Conservation (phyloP, 2,329 filamentous ascomycete species). For the Neocatenulostroma microsporum region DNA sequence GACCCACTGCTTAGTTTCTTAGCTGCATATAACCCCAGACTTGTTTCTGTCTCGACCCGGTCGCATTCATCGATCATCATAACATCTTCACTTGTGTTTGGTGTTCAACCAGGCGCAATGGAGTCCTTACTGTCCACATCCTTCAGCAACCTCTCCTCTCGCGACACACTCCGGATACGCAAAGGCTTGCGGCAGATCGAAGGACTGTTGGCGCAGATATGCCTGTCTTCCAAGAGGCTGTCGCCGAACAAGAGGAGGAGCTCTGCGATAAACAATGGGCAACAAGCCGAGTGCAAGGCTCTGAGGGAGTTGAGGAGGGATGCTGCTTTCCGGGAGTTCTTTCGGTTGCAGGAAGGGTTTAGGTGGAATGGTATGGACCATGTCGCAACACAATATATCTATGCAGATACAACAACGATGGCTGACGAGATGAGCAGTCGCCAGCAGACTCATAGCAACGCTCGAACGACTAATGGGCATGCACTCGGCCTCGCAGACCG, state of each 20-base stretch:
- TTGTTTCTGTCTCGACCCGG: slow-evolving; percentile 1
- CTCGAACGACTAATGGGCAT: slow-evolving; percentile 80
- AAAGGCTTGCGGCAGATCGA: slow-evolving; percentile 94
- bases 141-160: slow-evolving; percentile 93
- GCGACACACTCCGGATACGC: slow-evolving; percentile 79
- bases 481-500: slow-evolving; percentile 71
- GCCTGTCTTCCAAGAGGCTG: slow-evolving; percentile 49
- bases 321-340: slow-evolving; percentile 89
- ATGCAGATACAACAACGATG: too few species aligned
- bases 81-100: too few species aligned
- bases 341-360: slow-evolving; percentile 92
- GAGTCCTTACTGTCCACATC: slow-evolving; percentile 85
- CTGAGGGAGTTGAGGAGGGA: slow-evolving; percentile 67
- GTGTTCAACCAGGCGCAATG: too few species aligned
- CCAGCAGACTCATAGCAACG: slow-evolving; percentile 73
- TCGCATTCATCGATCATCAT: not conserved
- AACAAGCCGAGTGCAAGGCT: slow-evolving; percentile 42
- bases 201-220: slow-evolving; percentile 88
- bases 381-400: too few species aligned
- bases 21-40: slow-evolving; percentile 3
- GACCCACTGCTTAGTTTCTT: slow-evolving; percentile 1
- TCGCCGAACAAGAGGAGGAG: slow-evolving; percentile 34
- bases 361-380: slow-evolving; percentile 79
- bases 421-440: too few species aligned
- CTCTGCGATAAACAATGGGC: slow-evolving; percentile 20